Evolutionary conservation across 352 stramenopile species (phyloP).

Genomic region (Phytophthora pistaciae): DNA sequence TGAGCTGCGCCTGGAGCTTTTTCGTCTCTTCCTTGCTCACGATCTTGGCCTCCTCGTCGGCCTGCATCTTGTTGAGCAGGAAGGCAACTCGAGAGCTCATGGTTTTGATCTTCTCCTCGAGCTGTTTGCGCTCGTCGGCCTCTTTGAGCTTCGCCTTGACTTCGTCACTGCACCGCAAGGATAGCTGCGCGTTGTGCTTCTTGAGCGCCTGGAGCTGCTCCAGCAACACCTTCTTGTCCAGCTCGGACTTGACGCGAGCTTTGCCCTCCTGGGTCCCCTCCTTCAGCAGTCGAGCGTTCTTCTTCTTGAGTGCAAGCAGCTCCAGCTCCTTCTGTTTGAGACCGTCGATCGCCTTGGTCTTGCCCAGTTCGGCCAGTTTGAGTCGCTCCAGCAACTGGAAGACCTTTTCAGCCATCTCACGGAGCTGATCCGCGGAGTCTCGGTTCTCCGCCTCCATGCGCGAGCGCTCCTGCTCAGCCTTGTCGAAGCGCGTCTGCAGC

Average conservation of each 20-base stretch:
- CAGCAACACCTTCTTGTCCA: conserved; percentile 95
- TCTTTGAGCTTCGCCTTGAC: conserved; percentile 95
- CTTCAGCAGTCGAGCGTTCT: conserved; percentile 94
- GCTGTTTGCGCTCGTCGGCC: conserved; percentile 91
- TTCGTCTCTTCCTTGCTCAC: conserved; percentile 95
- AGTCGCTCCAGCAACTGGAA: conserved; percentile 97
- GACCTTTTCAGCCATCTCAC: conserved; percentile 97
- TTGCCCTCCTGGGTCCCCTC: conserved; percentile 95
- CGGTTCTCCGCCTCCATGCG: conserved; percentile 96
- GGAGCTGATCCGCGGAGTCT: conserved; percentile 95
- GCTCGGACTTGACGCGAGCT: conserved; percentile 93
- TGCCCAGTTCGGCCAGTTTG: conserved; percentile 96
- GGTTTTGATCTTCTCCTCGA: conserved; percentile 95
- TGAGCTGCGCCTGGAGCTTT: conserved; percentile 94
- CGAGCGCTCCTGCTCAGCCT: conserved; percentile 92
- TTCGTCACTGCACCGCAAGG: conserved; percentile 92
- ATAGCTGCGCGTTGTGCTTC: conserved; percentile 95
- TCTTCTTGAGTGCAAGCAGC: conserved; percentile 95
- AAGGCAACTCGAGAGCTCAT: conserved; percentile 94
- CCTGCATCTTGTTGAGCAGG: conserved; percentile 97
- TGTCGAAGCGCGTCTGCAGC: conserved; percentile 88
- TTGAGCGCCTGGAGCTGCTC: conserved; percentile 96
- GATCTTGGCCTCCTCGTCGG: conserved; percentile 95
- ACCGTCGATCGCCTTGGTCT: conserved; percentile 96
- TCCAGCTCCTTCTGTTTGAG: conserved; percentile 96